These are phyloP conservation scores for Lodderomyces pseudojiufengensis DNA, from an alignment of 1,139 yeast genomes.

Conservation along the genomic window DNA sequence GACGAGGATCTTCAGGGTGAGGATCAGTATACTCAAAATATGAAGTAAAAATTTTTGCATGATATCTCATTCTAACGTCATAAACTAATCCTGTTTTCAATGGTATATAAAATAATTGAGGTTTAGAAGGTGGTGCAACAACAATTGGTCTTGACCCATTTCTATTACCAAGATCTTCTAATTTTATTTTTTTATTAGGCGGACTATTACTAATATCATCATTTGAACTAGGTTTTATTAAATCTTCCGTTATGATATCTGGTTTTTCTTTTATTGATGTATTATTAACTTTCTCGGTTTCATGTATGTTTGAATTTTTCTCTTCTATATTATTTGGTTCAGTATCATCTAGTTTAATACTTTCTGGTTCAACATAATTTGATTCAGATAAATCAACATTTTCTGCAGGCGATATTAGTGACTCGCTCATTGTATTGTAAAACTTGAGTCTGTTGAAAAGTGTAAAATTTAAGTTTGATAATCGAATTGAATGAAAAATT, in stretches of 20 bases:
- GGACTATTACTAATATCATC: conserved; percentile 3
- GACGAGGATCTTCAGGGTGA: conserved; percentile 97
- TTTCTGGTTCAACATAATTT: conserved; percentile 1
- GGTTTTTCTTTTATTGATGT: not conserved
- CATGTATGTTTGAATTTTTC: no score
- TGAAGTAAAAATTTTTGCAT: conserved; percentile 88
- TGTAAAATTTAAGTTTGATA: no score
- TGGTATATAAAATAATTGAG: conserved; percentile 62
- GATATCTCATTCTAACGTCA: conserved; percentile 96
- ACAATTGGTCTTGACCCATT: conserved; percentile 22
- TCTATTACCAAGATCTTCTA: conserved; percentile 6
- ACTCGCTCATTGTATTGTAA: no score
- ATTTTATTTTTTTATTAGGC: conserved; percentile 11
- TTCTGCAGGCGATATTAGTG: no score
- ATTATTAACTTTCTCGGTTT: not conserved
- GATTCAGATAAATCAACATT: no score
- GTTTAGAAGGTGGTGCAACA: conserved; percentile 53
- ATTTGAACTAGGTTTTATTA: not conserved
- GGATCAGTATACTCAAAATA: conserved; percentile 95
- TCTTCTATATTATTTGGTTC: not conserved
- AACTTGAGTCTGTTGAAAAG: no score
- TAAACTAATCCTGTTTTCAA: conserved; percentile 91
- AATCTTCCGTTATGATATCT: not conserved
- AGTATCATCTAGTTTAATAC: not conserved
- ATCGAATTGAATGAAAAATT: no score